Base-by-base conservation (phyloP, 495 filamentous ascomycete genomes). In the Hypoxylon crocopeplum region DNA sequence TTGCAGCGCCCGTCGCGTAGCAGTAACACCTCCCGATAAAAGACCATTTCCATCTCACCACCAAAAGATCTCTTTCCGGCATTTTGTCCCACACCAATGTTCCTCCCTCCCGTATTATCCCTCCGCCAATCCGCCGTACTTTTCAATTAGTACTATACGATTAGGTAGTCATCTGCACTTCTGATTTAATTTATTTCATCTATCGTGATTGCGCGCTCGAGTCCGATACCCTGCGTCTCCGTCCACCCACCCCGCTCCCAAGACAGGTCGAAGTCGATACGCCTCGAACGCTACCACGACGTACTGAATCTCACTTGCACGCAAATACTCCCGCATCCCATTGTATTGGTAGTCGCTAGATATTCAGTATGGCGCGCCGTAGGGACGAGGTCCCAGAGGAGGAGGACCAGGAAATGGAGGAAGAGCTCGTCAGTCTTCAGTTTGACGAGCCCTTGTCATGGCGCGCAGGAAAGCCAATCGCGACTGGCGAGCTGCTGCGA, bases 381-480 rank as follows among this genome's bases (percentile, higher is more conserved):
- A 62, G 66, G 60, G 63, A 70, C 38, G 66, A 73, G 63, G 67
- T 65, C 48, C 70, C 63, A 33, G 64, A 64, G 59, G 68, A 69
- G 20, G 69, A 69, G 17, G 68, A 70, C 24, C 64, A 72, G 41
- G 65, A 70, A 40, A 66, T 67, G 67, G 69, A 72, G 27, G 59
- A 67, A 29, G 69, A 71, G 40, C 66, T 69, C 17, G 69, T 72
- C 21, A 56, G 48, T 10, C 80, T 93, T 17, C 70, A 83, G 59
- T 97, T 98, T 82, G 86, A 93, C 64, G 88, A 97, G 66, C 82
- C 91, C 13, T 75, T 99, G 32, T 88, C 92, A 74, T 97, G 95
- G 91, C 89, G 89, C 66, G 89, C 92, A 40, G 95, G 93, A 47
- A 94, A 90, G 69, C 82, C 90, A 48, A 97, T 99, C 65, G 79